Evolutionary conservation across 2,329 filamentous ascomycete species (phyloP), one percentile per base, ranked within the genome.

Genomic region (Fusarium armeniacum): DNA sequence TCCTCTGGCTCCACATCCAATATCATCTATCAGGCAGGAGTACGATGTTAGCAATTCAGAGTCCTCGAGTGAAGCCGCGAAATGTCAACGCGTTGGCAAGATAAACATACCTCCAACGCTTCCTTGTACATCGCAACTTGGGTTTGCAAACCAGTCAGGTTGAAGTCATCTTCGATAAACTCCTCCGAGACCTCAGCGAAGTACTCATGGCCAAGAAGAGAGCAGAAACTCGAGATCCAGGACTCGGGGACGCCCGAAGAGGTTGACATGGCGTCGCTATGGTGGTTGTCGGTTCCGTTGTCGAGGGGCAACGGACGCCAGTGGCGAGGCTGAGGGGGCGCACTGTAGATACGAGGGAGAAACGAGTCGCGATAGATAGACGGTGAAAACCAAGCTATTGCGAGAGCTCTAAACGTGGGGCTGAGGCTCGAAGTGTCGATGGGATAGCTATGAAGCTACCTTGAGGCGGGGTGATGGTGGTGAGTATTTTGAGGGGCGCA

Each of bases 111-210:
- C 85, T 99, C 96, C 69, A 99, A 84, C 15, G 96, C 96, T 82
- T 99, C 96, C 82, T 98, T 99, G 81, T 99, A 99, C 93, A 98
- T 97, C 70, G 93, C 91, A 54, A 99, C 96, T 82, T 98, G 95
- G 64, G 91, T 92, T 81, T 97, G 94, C 76, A 99, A 85, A 51
- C 96, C 96, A 1, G 96, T 99, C 71, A 99, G 86, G 81, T 99
- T 99, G 86, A 99, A 99, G 81, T 99, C 96, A 89, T 99, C 96
- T 81, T 99, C 96, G 78, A 99, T 98, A 76, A 99, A 99, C 77
- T 99, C 96, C 82, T 99, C 96, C 46, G 93, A 96, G 52, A 99
- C 95, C 84, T 99, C 96, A 68, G 96, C 96, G 81, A 99, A 99
- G 83, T 98, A 99, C 81, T 99, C 96, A 80, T 99, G 96, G 67